Percentiles rank a stretch among this genome's conserved stretches.
phyloP scores from a whole-genome alignment of 2,329 filamentous ascomycete genomes.

The Ascochyta fabae region DNA sequence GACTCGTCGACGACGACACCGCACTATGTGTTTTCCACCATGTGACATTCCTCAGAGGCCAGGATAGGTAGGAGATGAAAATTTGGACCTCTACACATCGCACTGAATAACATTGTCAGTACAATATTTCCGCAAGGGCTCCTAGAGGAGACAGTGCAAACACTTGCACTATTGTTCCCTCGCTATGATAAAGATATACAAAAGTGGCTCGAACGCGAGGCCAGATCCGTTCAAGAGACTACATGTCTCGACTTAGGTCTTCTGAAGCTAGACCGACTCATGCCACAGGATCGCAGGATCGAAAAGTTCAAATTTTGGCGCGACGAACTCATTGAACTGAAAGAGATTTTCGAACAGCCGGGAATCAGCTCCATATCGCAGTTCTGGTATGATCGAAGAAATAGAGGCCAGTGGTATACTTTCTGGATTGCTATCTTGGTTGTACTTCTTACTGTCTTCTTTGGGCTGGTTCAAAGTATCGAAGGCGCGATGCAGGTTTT shows the following conservation, averaged over 20 bases:
- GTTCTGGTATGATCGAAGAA: constrained; percentile 52
- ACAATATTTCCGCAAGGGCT: not conserved
- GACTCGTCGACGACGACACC: not conserved
- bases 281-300: constrained; percentile 35
- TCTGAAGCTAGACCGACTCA: constrained; percentile 35
- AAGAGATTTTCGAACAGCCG: constrained; percentile 31
- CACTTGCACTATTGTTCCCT: not conserved
- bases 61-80: not conserved
- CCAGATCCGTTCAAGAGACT: not conserved
- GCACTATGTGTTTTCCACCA: constrained; percentile 5
- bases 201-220: not conserved
- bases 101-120: not conserved
- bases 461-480: constrained; percentile 51
- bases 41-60: not conserved
- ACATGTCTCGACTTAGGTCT: not conserved
- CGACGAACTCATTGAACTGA: constrained; percentile 52
- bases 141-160: not conserved
- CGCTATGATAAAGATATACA: not conserved
- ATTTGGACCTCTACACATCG: not conserved
- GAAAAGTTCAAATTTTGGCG: constrained; percentile 49
- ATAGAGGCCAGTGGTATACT: constrained; percentile 53
- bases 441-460: constrained; percentile 33
- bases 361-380: constrained; percentile 47
- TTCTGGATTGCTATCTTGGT: constrained; percentile 53
- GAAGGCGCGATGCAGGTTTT: constrained; percentile 52